Conservation (phyloP, 2,329 filamentous ascomycete species). For the Albophoma yamanashiensis region DNA sequence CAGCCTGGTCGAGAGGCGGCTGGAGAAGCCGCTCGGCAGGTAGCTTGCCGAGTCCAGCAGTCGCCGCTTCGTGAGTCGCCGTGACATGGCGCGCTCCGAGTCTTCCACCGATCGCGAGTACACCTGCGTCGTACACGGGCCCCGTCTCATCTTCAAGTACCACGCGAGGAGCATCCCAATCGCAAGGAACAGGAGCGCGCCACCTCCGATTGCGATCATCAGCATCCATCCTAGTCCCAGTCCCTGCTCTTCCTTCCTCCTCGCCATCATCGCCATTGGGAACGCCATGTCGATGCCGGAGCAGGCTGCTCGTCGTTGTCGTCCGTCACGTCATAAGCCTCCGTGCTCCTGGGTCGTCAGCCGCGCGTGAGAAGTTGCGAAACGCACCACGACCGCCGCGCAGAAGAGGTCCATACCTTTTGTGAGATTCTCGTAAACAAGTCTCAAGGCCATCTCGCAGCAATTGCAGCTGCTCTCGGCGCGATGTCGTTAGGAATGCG, state of each 20-base stretch:
- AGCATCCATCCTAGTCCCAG: conserved; percentile 28
- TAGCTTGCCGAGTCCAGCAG: conserved; percentile 8
- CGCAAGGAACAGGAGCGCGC: conserved; percentile 30
- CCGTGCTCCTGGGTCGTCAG: neutral
- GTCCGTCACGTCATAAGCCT: neutral
- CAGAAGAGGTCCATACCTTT: neutral
- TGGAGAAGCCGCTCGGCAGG: conserved; percentile 6
- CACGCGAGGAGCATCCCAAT: conserved; percentile 32
- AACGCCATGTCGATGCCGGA: neutral
- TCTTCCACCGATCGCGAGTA: conserved; percentile 17
- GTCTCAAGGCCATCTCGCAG: neutral
- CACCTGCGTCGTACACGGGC: conserved; percentile 11
- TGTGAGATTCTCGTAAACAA: neutral
- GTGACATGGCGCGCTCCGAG: conserved; percentile 8
- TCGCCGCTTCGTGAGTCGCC: conserved; percentile 20
- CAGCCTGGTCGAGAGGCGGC: conserved; percentile 16
- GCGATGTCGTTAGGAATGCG: conserved; percentile 26
- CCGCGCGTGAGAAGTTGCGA: neutral
- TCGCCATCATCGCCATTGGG: conserved; percentile 4
- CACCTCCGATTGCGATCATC: conserved; percentile 36
- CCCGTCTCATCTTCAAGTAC: conserved; percentile 14
- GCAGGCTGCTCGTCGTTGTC: neutral
- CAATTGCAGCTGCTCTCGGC: neutral
- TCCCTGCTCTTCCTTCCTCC: conserved; percentile 4
- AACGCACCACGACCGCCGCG: neutral